Evolutionary conservation across 2,329 filamentous ascomycete species (phyloP), one percentile per base, ranked within the genome.

Genomic region (Exophiala bonariae): DNA sequence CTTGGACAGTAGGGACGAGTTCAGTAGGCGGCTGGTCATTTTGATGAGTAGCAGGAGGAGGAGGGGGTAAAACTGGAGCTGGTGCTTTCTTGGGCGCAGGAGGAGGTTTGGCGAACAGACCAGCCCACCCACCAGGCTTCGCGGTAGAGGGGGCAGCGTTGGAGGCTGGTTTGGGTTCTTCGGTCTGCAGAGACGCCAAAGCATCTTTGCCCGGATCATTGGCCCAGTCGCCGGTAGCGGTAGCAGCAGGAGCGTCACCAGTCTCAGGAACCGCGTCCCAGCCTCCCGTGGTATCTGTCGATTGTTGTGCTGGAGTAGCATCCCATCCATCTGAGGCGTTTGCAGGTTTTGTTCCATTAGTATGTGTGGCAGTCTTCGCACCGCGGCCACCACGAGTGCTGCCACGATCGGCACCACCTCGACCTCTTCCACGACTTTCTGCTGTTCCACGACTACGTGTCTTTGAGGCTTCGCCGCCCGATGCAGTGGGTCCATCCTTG

Each of bases 61-160:
- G 35, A 11, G 54, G 45, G 16, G 61, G 48, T 30, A 54, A 53
- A 38, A 58, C 52, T 33, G 68, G 66, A 35, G 65, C 72, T 23
- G 79, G 74, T 47, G 77, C 72, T 58, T 76, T 73, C 65, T 77
- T 77, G 52, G 70, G 66, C 40, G 67, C 63, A 31, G 81, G 76
- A 30, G 77, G 71, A 32, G 78, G 73, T 72, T 85, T 86, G 28
- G 83, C 80, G 54, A 89, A 80, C 77, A 90, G 85, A 68, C 85
- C 87, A 30, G 86, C 86, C 86, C 86, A 90, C 41, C 55, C 57
- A 33, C 54, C 52, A 17, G 58, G 47, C 43, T 61, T 59, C 23
- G 43, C 45, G 9, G 45, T 26, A 18, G 52, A 17, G 17, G 52
- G 50, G 11, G 49, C 52, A 13, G 51, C 51, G 26, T 20, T 43